Percentiles rank a stretch among this genome's conserved stretches.
phyloP scores from a whole-genome alignment of 305 asterid genomes.

The Fraxinus dipetala region DNA sequence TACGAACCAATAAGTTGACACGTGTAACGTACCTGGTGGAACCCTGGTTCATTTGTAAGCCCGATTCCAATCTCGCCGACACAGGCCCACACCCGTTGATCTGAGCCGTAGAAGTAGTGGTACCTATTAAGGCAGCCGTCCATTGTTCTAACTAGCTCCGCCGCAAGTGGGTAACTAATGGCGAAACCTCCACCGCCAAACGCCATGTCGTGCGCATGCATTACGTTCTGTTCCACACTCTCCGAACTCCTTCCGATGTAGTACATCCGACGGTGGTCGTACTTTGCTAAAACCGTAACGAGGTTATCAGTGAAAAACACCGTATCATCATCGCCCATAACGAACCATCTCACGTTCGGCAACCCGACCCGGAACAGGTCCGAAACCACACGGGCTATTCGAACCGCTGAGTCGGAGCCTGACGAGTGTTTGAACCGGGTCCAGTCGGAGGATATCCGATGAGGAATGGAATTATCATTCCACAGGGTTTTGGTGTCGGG shows the following conservation, averaged over 20 bases:
- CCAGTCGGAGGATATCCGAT: conserved; percentile 69
- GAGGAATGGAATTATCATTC: conserved; percentile 33
- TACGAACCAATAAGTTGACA: not conserved
- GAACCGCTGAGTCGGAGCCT: conserved; percentile 59
- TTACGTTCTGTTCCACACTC: conserved; percentile 74
- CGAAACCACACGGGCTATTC: conserved; percentile 65
- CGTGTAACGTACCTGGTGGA: conserved; percentile 62
- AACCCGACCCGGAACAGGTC: conserved; percentile 60
- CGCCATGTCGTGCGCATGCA: conserved; percentile 84
- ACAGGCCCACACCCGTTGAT: conserved; percentile 89
- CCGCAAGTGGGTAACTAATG: conserved; percentile 69
- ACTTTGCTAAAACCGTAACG: conserved; percentile 56
- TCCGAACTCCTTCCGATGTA: conserved; percentile 82
- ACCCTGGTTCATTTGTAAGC: conserved; percentile 60
- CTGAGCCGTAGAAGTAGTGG: conserved; percentile 76
- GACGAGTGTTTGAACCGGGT: conserved; percentile 34
- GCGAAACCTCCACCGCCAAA: conserved; percentile 94
- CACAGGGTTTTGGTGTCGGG: conserved; percentile 32
- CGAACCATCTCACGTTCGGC: conserved; percentile 79
- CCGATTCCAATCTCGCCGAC: conserved; percentile 69
- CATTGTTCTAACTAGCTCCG: conserved; percentile 43
- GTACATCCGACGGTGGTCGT: conserved; percentile 70
- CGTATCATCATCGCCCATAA: conserved; percentile 95
- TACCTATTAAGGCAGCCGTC: conserved; percentile 75
- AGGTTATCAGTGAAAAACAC: conserved; percentile 70